phyloP scores from a whole-genome alignment of 495 filamentous ascomycete genomes.

The Darksidea phi region DNA sequence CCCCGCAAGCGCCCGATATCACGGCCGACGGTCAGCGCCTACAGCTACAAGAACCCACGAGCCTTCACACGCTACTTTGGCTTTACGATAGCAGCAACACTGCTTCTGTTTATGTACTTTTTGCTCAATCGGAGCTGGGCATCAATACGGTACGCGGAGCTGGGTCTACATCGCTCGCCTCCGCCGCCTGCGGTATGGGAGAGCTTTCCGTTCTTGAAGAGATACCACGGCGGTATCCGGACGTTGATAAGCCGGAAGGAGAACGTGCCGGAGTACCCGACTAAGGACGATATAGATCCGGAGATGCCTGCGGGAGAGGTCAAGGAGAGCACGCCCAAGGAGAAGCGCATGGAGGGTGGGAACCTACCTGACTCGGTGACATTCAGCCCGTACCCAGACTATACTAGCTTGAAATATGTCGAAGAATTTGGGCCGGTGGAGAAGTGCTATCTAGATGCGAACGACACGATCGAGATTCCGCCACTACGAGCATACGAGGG shows the following conservation, averaged over 20 bases:
- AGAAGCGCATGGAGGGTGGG: conserved; percentile 24
- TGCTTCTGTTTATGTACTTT: conserved; percentile 69
- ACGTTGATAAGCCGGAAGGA: conserved; percentile 60
- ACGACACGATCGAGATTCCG: conserved; percentile 63
- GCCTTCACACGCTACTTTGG: conserved; percentile 61
- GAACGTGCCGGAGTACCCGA: conserved; percentile 77
- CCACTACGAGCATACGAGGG: conserved; percentile 68
- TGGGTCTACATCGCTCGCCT: conserved; percentile 54
- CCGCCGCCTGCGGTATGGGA: conserved; percentile 74
- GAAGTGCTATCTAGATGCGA: conserved; percentile 73
- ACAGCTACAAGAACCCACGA: conserved; percentile 35
- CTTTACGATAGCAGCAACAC: conserved; percentile 61
- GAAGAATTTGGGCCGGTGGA: conserved; percentile 60
- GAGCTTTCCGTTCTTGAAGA: conserved; percentile 71
- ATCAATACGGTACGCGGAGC: conserved; percentile 60
- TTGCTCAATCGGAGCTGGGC: conserved; percentile 68
- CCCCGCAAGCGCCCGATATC: conserved; percentile 18
- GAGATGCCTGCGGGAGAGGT: conserved; percentile 44
- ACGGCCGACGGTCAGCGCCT: conserved; percentile 34
- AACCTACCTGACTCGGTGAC: conserved; percentile 53
- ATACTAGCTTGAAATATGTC: conserved; percentile 59
- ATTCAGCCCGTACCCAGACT: conserved; percentile 69
- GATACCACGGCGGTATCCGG: conserved; percentile 81
- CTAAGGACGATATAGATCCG: conserved; percentile 40
- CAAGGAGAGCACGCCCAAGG: conserved; percentile 16